Evolutionary conservation across 768 basidiomycete species (phyloP).

Genomic region (Asterophora parasitica): DNA sequence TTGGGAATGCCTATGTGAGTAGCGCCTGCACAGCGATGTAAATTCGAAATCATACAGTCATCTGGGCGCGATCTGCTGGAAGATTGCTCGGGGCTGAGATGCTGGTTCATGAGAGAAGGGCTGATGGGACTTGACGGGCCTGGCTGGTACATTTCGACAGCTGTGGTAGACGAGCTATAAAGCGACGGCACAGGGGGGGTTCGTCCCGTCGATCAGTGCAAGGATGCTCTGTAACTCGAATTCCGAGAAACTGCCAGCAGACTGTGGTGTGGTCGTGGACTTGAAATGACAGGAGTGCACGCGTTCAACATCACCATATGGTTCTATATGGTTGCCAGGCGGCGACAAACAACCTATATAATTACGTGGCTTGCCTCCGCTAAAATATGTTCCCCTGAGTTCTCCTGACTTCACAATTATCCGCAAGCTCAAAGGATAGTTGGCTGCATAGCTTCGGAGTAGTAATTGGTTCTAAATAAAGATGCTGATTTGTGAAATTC

Average conservation of each 20-base stretch:
- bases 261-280: too few species aligned
- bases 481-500: too few species aligned
- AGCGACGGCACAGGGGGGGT: constrained; percentile 10
- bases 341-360: background rate
- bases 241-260: constrained; percentile 7
- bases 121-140: constrained; percentile 33
- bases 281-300: constrained; percentile 12
- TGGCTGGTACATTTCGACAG: constrained; percentile 31
- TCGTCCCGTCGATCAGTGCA: constrained; percentile 14
- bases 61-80: constrained; percentile 36
- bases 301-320: constrained; percentile 24
- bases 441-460: too few species aligned
- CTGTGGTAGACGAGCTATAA: constrained; percentile 4
- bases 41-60: constrained; percentile 33
- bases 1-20: constrained; percentile 28
- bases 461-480: too few species aligned
- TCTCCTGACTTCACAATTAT: too few species aligned
- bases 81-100: constrained; percentile 31
- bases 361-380: constrained; percentile 1
- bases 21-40: constrained; percentile 3
- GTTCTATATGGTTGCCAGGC: constrained; percentile 29
- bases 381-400: too few species aligned
- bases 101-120: constrained; percentile 23
- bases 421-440: too few species aligned
- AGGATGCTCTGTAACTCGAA: constrained; percentile 8